Percentiles rank a stretch among this genome's conserved stretches.
Evolutionary conservation across 169 alveolate genomes (phyloP).

Genomic region (Amoebophrya sp.): DNA sequence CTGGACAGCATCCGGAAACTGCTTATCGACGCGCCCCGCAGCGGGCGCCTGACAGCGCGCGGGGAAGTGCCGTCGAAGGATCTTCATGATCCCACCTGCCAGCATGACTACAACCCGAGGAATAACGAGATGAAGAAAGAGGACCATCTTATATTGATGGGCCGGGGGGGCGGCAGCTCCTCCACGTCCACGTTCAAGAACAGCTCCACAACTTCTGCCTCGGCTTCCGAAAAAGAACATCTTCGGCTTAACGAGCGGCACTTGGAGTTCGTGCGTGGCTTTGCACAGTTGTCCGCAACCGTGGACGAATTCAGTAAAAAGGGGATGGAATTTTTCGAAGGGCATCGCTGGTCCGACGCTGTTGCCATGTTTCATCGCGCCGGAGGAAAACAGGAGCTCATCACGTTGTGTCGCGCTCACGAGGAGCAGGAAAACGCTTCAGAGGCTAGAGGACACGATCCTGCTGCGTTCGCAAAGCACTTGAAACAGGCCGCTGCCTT

Average conservation of each 20-base stretch:
- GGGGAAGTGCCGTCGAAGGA: neutral
- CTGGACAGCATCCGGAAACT: neutral
- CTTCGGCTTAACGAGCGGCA: neutral
- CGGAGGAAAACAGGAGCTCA: neutral
- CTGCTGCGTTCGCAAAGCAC: neutral
- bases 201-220: neutral
- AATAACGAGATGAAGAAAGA: neutral
- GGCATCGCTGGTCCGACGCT: neutral
- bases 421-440: neutral
- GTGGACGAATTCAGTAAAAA: neutral
- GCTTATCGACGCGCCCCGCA: neutral
- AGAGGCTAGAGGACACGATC: neutral
- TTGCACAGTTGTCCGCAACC: neutral
- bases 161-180: neutral
- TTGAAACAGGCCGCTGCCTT: neutral
- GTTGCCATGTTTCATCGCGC: neutral
- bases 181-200: too few relatives aligned
- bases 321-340: neutral
- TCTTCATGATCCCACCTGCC: neutral
- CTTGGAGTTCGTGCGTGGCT: neutral
- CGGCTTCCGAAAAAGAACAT: neutral
- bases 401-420: neutral
- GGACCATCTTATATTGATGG: neutral
- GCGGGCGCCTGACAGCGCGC: neutral
- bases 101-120: neutral